Conservation (phyloP, 345 rosid genomes). For the Gossypium herbaceum region DNA sequence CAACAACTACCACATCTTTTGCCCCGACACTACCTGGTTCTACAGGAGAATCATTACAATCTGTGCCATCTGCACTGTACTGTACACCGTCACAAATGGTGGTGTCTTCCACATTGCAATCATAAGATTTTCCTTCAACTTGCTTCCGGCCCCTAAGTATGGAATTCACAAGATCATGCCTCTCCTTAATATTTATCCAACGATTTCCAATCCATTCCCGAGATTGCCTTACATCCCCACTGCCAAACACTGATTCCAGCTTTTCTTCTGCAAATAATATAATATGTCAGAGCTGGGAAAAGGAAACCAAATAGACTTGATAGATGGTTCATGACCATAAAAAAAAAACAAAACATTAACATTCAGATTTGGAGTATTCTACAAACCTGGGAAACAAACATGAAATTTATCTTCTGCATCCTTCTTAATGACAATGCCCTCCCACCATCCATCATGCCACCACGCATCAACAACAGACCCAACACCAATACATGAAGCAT, state of each 20-base stretch:
- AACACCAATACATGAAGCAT: conserved; percentile 27
- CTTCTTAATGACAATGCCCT: conserved; percentile 61
- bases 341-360: neutral
- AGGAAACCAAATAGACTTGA: neutral
- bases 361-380: conserved; percentile 7
- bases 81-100: conserved; percentile 15
- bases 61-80: conserved; percentile 21
- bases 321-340: neutral
- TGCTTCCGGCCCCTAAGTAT: conserved; percentile 28
- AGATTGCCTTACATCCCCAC: conserved; percentile 49
- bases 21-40: conserved; percentile 21
- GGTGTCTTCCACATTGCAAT: conserved; percentile 25
- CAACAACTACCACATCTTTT: conserved; percentile 22
- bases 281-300: neutral
- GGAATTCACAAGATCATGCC: conserved; percentile 40
- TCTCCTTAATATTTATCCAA: conserved; percentile 43
- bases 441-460: conserved; percentile 90
- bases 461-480: conserved; percentile 80
- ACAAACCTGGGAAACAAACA: conserved; percentile 72
- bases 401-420: conserved; percentile 45
- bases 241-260: conserved; percentile 39
- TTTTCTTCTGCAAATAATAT: conserved; percentile 52
- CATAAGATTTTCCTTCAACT: conserved; percentile 19
- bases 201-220: conserved; percentile 62
- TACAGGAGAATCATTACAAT: conserved; percentile 12